Evolutionary conservation across 768 basidiomycete species (phyloP).

Genomic region (Phaeolepiota aurea): DNA sequence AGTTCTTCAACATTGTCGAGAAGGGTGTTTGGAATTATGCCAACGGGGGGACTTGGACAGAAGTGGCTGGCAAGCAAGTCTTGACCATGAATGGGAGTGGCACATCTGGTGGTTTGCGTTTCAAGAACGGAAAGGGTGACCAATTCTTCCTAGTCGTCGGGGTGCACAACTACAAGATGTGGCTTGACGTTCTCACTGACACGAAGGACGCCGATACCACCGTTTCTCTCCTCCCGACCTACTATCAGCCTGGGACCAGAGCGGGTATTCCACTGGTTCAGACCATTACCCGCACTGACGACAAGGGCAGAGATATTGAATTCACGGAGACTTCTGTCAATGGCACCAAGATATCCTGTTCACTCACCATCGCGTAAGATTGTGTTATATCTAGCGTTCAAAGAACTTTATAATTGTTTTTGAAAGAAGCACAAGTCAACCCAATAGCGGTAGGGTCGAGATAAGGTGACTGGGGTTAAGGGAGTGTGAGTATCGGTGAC

Average conservation of each 20-base stretch:
- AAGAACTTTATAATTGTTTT: too few relatives aligned
- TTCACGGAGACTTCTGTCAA: too few relatives aligned
- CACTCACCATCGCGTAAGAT: too few relatives aligned
- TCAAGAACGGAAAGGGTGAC: constrained; percentile 19
- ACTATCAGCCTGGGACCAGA: constrained; percentile 13
- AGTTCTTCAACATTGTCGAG: constrained; percentile 20
- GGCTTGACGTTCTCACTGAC: constrained; percentile 28
- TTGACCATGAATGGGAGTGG: constrained; percentile 29
- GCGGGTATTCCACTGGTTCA: constrained; percentile 1
- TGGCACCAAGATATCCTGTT: too few relatives aligned
- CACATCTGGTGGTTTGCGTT: constrained; percentile 27
- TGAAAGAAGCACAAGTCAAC: too few relatives aligned
- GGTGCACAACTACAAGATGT: constrained; percentile 28
- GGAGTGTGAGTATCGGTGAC: too few relatives aligned
- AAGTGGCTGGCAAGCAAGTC: constrained; percentile 9
- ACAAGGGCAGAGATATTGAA: constrained; percentile 5
- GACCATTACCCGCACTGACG: constrained; percentile 5
- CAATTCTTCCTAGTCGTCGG: constrained; percentile 24
- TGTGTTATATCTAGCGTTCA: too few relatives aligned
- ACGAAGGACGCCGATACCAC: constrained; percentile 15
- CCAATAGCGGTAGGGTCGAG: too few relatives aligned
- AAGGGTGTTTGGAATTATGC: constrained; percentile 23
- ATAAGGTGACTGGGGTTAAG: too few relatives aligned
- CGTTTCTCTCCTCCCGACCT: constrained; percentile 16
- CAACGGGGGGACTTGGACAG: constrained; percentile 23